These are phyloP conservation scores for Orbilia ellipsospora DNA, from an alignment of 2,329 filamentous ascomycete species.

Conservation along the genomic window DNA sequence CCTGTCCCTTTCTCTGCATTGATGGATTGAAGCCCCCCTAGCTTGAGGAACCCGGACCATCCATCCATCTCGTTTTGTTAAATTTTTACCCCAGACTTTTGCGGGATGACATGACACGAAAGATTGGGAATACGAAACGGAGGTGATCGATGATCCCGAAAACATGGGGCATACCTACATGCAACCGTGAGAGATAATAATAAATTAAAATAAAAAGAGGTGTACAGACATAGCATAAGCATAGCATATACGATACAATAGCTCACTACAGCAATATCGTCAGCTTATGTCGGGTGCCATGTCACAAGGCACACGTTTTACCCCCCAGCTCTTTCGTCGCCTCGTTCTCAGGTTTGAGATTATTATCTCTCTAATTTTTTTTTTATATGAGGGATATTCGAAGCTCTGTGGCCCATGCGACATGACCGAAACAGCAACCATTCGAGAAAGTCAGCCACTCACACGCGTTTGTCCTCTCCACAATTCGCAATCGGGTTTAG, in stretches of 20 bases:
- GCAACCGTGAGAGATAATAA: too few relatives aligned
- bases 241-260: too few relatives aligned
- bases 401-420: slow-evolving; percentile 26
- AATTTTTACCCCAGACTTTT: slow-evolving; percentile 51
- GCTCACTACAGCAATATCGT: slow-evolving; percentile 7
- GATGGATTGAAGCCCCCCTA: not conserved
- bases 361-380: slow-evolving; percentile 22
- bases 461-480: slow-evolving; percentile 52
- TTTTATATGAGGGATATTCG: slow-evolving; percentile 56
- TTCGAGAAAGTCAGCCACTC: slow-evolving; percentile 38
- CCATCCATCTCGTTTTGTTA: slow-evolving; percentile 35
- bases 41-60: slow-evolving; percentile 14
- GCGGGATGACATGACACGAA: slow-evolving; percentile 13
- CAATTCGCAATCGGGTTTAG: slow-evolving; percentile 55
- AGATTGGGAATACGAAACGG: slow-evolving; percentile 37
- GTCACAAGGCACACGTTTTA: slow-evolving; percentile 52
- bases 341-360: slow-evolving; percentile 14
- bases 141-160: slow-evolving; percentile 47
- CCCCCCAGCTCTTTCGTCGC: slow-evolving; percentile 16
- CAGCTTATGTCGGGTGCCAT: slow-evolving; percentile 53
- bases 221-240: not conserved
- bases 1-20: not conserved
- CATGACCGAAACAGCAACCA: slow-evolving; percentile 13
- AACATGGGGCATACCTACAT: slow-evolving; percentile 20
- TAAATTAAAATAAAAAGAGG: too few relatives aligned